Evolutionary conservation across 1,284 basidiomycete species (phyloP), one percentile per base, ranked within the genome.

Genomic region (Neotropicomus parvogracilis): DNA sequence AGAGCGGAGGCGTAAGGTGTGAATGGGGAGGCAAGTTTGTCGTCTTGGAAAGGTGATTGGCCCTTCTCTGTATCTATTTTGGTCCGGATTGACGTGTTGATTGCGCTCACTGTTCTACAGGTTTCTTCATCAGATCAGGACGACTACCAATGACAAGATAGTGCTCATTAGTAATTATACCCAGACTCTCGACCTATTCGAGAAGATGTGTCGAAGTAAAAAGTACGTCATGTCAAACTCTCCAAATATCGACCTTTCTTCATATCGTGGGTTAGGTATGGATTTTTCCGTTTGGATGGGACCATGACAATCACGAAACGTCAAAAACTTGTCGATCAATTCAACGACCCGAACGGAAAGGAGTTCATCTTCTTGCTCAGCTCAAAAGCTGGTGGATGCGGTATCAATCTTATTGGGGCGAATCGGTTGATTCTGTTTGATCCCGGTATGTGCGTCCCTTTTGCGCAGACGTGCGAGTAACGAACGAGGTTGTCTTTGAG

Each of bases 131-230:
- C 85, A 87, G 44, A 85, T 95, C 54, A 75, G 75, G 38, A 85
- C 82, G 11, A 79, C 88, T 55, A 94, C 90, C 16, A 88, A 80
- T 53, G 95, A 99, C 75, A 99, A 99, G 77, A 98, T 99, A 53
- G 95, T 99, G 7, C 75, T 99, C 35, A 98, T 99, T 67, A 95
- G 91, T 64, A 99, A 99, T 69, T 98, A 97, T 59, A 99, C 97
- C 1, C 92, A 97, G 67, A 99, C 97, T 0, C 77, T 99, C 9
- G 95, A 99, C 66, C 69, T 98, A 12, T 94, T 97, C 60, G 93
- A 95, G 70, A 90, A 87, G 61, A 68, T 97, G 42, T 89, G 91
- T 60, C 77, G 88, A 21, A 79, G 69, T 59, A 94, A 93, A 67
- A 88, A 89, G 91, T 92, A 54, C 52, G 75, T 60, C 24, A 9